These are phyloP conservation scores for Climacium dendroides DNA, from an alignment of 225 moss, liverwort and hornwort species.

Conservation along the genomic window DNA sequence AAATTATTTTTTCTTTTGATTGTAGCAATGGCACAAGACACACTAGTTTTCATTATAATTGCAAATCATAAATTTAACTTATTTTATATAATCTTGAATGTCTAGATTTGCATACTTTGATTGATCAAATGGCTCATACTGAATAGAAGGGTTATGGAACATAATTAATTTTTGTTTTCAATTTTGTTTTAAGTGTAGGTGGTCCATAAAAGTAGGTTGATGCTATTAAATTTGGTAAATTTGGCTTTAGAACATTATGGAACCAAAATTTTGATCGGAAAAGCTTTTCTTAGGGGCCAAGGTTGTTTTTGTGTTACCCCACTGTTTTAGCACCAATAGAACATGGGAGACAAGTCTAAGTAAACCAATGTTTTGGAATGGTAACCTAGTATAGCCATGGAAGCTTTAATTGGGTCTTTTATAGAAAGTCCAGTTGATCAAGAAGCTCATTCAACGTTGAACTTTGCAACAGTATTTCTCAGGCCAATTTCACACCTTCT, in stretches of 20 bases:
- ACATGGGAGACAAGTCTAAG: fast-evolving
- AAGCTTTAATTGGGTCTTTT: too few species aligned
- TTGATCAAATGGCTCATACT: not conserved
- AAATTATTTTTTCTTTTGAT: too few species aligned
- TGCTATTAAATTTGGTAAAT: not conserved
- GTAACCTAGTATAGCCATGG: not conserved
- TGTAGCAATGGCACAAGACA: too few species aligned
- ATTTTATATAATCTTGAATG: not conserved
- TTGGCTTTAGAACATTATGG: not conserved
- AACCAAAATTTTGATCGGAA: too few species aligned
- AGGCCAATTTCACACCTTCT: fast-evolving
- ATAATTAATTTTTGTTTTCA: not conserved
- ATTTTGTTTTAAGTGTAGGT: not conserved
- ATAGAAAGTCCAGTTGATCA: not conserved
- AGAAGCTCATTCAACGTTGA: not conserved
- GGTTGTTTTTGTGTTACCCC: too few species aligned
- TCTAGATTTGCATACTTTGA: fast-evolving
- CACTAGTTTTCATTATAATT: not conserved
- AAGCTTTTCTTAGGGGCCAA: too few species aligned
- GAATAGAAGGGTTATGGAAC: fast-evolving
- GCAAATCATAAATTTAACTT: not conserved
- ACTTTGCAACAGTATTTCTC: not conserved
- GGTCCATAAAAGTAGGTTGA: not conserved
- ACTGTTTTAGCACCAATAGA: fast-evolving
- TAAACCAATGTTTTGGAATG: fast-evolving